Percentiles rank a stretch among this genome's conserved stretches.
Conservation (phyloP, 306 rosid genomes). For the Echinosophora koreensis region DNA sequence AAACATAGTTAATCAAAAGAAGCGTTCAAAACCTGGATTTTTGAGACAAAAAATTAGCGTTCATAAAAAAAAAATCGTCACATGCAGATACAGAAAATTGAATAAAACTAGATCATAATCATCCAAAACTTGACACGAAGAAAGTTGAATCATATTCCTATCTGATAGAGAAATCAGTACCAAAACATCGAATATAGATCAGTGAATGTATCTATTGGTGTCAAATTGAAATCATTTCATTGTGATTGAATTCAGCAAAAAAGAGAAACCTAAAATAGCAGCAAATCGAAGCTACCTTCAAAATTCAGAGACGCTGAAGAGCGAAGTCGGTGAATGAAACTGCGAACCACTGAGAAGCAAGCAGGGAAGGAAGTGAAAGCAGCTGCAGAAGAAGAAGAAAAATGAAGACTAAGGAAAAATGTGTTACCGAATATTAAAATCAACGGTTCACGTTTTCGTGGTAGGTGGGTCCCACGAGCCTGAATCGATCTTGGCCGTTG, state of each 20-base stretch:
- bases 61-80: background rate
- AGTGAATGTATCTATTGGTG: background rate
- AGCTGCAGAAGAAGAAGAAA: background rate
- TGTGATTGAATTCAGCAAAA: background rate
- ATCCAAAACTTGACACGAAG: slow-evolving; percentile 35
- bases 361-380: background rate
- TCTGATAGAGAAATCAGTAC: slow-evolving; percentile 10
- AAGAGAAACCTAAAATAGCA: slow-evolving; percentile 15
- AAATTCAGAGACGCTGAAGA: slow-evolving; percentile 8
- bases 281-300: slow-evolving; percentile 12
- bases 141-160: slow-evolving; percentile 25
- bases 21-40: slow-evolving; percentile 14
- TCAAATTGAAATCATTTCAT: background rate
- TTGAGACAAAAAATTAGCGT: slow-evolving; percentile 1
- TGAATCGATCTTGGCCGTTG: slow-evolving; percentile 16
- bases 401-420: background rate
- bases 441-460: slow-evolving; percentile 19
- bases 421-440: background rate
- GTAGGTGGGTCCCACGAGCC: background rate
- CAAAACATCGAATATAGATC: background rate
- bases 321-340: background rate
- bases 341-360: background rate
- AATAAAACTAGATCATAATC: slow-evolving; percentile 39
- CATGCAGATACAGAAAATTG: slow-evolving; percentile 39
- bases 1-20: slow-evolving; percentile 27